Conservation (phyloP, 2,329 filamentous ascomycete genomes). For the Bipolaris sorokiniana region DNA sequence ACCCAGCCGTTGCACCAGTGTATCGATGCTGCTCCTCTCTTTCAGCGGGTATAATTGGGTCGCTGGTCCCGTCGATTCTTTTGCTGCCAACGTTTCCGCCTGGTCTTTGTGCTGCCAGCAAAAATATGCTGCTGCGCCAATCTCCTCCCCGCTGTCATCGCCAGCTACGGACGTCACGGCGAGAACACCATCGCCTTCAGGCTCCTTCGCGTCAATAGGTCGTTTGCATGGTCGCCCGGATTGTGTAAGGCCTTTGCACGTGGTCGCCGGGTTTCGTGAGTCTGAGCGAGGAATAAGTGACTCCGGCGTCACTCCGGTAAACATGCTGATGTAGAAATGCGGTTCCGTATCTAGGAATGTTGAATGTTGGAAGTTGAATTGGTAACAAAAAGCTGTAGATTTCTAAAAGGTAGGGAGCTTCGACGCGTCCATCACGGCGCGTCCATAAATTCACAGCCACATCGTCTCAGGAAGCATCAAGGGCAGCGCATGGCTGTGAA, state of each 20-base stretch:
- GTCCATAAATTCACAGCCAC: slow-evolving; percentile 9
- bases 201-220: slow-evolving; percentile 61
- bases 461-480: background rate
- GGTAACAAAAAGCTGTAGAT: background rate
- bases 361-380: background rate
- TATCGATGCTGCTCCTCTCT: slow-evolving; percentile 81
- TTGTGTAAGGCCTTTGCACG: slow-evolving; percentile 85
- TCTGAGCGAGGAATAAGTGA: slow-evolving; percentile 78
- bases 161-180: slow-evolving; percentile 49
- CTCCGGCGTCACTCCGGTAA: slow-evolving; percentile 70
- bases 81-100: slow-evolving; percentile 56
- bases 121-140: slow-evolving; percentile 69
- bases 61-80: slow-evolving; percentile 29
- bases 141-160: slow-evolving; percentile 58
- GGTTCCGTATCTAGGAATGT: background rate
- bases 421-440: background rate
- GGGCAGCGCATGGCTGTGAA: background rate
- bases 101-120: slow-evolving; percentile 98
- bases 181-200: slow-evolving; percentile 49
- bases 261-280: slow-evolving; percentile 81
- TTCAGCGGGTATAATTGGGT: slow-evolving; percentile 63
- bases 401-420: background rate
- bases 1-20: slow-evolving; percentile 78
- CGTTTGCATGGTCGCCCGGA: slow-evolving; percentile 84
- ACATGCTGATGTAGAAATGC: slow-evolving; percentile 28